Percentiles rank a stretch among this genome's conserved stretches.
These are phyloP conservation scores for Tolypocladium inflatum DNA, from an alignment of 2,329 filamentous ascomycete genomes.

Conservation along the genomic window DNA sequence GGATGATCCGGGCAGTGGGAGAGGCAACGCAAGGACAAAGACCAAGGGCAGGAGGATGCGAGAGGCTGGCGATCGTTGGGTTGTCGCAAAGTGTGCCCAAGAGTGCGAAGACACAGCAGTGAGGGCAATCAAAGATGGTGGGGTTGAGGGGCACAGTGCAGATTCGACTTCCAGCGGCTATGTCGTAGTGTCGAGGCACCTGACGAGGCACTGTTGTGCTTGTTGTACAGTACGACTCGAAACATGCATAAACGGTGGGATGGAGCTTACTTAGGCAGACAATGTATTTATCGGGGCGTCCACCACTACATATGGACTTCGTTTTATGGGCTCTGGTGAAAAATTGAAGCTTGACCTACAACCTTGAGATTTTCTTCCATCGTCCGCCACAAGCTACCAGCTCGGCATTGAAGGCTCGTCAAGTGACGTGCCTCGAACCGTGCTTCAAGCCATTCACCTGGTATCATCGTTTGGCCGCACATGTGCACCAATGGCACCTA, in stretches of 20 bases:
- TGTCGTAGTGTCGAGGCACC: constrained; percentile 4
- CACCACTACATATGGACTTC: not conserved
- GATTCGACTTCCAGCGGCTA: constrained; percentile 14
- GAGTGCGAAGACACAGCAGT: constrained; percentile 5
- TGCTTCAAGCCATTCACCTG: not conserved
- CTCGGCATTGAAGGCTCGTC: not conserved
- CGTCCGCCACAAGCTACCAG: not conserved
- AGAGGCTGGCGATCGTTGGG: constrained; percentile 5
- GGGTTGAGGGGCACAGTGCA: constrained; percentile 28
- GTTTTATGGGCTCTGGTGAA: not conserved
- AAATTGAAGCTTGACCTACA: not conserved
- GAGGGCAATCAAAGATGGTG: constrained; percentile 17
- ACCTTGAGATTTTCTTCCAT: not conserved
- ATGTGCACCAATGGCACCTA: not conserved
- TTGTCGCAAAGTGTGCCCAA: constrained; percentile 25
- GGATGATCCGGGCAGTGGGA: not conserved
- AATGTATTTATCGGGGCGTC: constrained; percentile 1
- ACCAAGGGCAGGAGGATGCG: not conserved
- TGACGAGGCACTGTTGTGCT: not conserved
- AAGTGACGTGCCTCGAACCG: not conserved
- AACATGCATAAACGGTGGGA: not conserved
- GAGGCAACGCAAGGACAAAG: not conserved
- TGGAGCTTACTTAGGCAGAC: not conserved
- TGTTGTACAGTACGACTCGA: not conserved
- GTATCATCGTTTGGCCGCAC: not conserved